phyloP scores from a whole-genome alignment of 805 yeast genomes.

The Candida broadrunensis region DNA sequence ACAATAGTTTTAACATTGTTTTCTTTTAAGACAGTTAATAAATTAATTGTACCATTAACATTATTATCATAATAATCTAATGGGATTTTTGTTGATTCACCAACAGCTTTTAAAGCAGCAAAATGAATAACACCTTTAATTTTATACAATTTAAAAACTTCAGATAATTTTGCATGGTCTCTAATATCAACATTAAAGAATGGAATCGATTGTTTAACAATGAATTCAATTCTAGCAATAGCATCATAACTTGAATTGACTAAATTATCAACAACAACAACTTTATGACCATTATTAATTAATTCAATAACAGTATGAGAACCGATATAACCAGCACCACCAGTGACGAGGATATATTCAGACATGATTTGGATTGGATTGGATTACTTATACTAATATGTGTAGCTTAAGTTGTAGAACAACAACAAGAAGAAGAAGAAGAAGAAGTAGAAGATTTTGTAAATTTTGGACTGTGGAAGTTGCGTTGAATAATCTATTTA shows the following conservation, averaged over 20 bases:
- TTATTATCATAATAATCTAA: conserved; percentile 67
- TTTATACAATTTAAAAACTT: conserved; percentile 46
- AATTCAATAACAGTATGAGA: conserved; percentile 73
- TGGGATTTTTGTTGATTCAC: conserved; percentile 70
- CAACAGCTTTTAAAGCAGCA: conserved; percentile 83
- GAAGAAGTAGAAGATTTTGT: background rate
- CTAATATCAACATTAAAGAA: conserved; percentile 57
- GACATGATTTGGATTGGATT: conserved; percentile 7
- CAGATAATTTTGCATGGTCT: conserved; percentile 45
- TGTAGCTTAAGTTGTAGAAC: background rate
- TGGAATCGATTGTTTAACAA: conserved; percentile 48
- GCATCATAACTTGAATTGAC: conserved; percentile 67
- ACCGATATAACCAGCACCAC: conserved; percentile 87
- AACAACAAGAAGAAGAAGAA: background rate
- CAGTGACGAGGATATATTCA: conserved; percentile 60
- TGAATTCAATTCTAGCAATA: conserved; percentile 56
- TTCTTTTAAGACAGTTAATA: conserved; percentile 52
- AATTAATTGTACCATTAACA: conserved; percentile 58
- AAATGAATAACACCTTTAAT: conserved; percentile 69
- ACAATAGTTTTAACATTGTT: conserved; percentile 52
- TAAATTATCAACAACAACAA: conserved; percentile 71
- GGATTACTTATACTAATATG: background rate
- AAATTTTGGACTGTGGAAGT: background rate
- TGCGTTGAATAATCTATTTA: too few relatives aligned
- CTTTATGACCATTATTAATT: conserved; percentile 58